phyloP scores from a whole-genome alignment of 176 grass and related monocot species.

The Oryza meridionalis region DNA sequence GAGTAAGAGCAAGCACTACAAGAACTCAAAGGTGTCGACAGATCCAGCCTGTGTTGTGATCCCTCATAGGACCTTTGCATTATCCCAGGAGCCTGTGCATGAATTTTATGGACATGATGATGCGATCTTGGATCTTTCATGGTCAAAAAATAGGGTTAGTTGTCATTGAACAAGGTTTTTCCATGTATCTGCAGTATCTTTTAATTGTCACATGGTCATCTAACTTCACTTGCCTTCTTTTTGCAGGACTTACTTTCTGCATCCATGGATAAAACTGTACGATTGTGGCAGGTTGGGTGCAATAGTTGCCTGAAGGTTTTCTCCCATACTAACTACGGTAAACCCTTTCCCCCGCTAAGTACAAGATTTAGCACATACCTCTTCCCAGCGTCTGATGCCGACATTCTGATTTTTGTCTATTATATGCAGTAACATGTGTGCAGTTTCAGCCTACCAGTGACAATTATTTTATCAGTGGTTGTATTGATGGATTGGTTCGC shows the following conservation, averaged over 20 bases:
- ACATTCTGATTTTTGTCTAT: conserved; percentile 34
- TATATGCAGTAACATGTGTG: conserved; percentile 85
- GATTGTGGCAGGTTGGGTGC: conserved; percentile 73
- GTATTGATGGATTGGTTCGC: conserved; percentile 83
- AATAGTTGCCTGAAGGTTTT: conserved; percentile 82
- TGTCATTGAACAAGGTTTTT: conserved; percentile 9
- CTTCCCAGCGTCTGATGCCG: not conserved
- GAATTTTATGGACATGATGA: conserved; percentile 73
- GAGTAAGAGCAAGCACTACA: conserved; percentile 55
- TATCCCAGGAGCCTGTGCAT: conserved; percentile 66
- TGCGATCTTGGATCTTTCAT: conserved; percentile 85
- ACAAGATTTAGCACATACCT: conserved; percentile 18
- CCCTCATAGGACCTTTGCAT: conserved; percentile 63
- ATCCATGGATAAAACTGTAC: conserved; percentile 90
- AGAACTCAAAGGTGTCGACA: conserved; percentile 47
- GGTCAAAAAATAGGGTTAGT: conserved; percentile 83
- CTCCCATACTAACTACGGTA: conserved; percentile 80
- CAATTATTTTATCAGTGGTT: conserved; percentile 80
- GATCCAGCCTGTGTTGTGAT: conserved; percentile 79
- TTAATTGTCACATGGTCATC: conserved; percentile 35
- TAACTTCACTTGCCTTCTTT: conserved; percentile 25
- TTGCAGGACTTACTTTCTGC: conserved; percentile 73
- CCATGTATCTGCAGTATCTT: conserved; percentile 25
- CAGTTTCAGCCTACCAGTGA: conserved; percentile 78
- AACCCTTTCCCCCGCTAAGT: conserved; percentile 4